These are phyloP conservation scores for Naumovozyma dairenensis DNA, from an alignment of 805 yeast species.

Conservation along the genomic window DNA sequence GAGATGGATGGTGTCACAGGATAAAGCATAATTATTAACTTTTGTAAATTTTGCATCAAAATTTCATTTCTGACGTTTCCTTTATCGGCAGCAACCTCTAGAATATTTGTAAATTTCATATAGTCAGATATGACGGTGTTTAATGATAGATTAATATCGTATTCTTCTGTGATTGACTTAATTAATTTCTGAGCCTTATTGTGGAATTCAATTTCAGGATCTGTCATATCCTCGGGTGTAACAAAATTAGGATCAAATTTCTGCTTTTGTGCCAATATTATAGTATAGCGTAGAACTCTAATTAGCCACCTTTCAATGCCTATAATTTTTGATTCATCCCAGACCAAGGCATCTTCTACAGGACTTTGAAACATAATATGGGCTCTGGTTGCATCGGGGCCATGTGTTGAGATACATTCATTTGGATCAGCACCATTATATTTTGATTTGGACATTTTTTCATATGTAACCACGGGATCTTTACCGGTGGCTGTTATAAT, in stretches of 20 bases:
- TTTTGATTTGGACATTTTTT: constrained; percentile 96
- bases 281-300: constrained; percentile 34
- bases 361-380: constrained; percentile 92
- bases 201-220: constrained; percentile 45
- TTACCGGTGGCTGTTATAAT: constrained; percentile 40
- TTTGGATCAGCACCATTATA: constrained; percentile 90
- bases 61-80: constrained; percentile 32
- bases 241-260: constrained; percentile 5
- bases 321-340: constrained; percentile 83
- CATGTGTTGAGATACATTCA: constrained; percentile 61
- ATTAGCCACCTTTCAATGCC: constrained; percentile 85
- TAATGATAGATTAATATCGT: constrained; percentile 48
- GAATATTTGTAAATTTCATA: constrained; percentile 66
- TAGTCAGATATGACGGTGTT: constrained; percentile 84
- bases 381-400: constrained; percentile 92
- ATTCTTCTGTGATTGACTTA: constrained; percentile 46
- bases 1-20: constrained; percentile 77
- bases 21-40: constrained; percentile 51
- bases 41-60: constrained; percentile 40
- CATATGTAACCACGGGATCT: constrained; percentile 50
- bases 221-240: constrained; percentile 21
- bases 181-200: constrained; percentile 44
- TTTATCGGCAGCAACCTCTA: constrained; percentile 33
- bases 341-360: constrained; percentile 63
- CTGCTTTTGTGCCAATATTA: background rate